Percentiles rank a stretch among this genome's conserved stretches.
Evolutionary conservation across 345 rosid species (phyloP).

Genomic region (Eucalyptus cloeziana): DNA sequence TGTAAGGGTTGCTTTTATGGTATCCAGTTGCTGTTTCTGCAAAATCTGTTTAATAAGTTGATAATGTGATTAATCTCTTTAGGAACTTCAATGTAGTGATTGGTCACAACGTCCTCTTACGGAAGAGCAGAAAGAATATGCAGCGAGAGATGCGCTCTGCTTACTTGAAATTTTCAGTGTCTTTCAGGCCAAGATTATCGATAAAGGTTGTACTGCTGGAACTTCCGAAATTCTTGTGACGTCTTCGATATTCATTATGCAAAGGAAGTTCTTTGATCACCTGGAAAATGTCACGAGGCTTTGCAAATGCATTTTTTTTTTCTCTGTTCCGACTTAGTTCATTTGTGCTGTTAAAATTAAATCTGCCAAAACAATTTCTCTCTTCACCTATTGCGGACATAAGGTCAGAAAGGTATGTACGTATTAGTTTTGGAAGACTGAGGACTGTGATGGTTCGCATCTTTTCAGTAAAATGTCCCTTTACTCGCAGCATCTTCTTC

Average conservation of each 20-base stretch:
- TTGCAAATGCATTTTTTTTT: not conserved
- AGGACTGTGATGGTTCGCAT: not conserved
- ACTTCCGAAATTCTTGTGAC: not conserved
- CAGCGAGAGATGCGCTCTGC: constrained; percentile 88
- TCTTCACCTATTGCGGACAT: not conserved
- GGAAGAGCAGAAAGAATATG: constrained; percentile 80
- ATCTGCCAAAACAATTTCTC: not conserved
- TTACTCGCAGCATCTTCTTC: not conserved
- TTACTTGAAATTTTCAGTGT: constrained; percentile 57
- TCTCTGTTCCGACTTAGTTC: not conserved
- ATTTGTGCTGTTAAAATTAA: not conserved
- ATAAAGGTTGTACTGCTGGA: constrained; percentile 35
- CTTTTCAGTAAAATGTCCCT: not conserved
- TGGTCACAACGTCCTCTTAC: constrained; percentile 94
- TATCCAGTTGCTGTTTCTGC: not conserved
- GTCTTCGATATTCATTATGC: not conserved
- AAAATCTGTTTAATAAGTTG: not conserved
- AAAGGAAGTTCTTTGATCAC: not conserved
- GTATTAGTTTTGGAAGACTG: not conserved
- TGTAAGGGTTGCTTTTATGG: not conserved
- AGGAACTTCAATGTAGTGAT: constrained; percentile 99
- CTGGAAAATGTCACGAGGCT: not conserved
- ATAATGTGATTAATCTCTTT: constrained; percentile 18
- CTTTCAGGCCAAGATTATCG: constrained; percentile 31
- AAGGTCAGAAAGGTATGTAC: not conserved